Percentiles rank a stretch among this genome's conserved stretches.
Evolutionary conservation across 2,329 filamentous ascomycete genomes (phyloP).

Genomic region (Penicillium occitanis): DNA sequence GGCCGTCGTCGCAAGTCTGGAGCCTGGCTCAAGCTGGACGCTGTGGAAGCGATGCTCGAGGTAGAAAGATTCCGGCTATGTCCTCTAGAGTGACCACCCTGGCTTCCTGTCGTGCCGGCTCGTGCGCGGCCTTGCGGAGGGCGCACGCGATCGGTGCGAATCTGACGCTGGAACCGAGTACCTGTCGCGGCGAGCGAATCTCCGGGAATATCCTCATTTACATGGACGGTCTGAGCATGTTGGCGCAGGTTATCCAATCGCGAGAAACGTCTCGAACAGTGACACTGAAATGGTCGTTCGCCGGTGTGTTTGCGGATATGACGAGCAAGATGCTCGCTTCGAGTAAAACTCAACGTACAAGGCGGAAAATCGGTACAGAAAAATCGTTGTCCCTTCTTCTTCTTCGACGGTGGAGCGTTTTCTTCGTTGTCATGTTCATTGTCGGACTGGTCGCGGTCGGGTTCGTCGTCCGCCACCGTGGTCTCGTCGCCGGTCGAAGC

Average conservation of each 20-base stretch:
- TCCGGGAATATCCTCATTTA: slow-evolving; percentile 93
- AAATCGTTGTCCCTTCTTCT: slow-evolving; percentile 95
- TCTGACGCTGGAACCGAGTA: slow-evolving; percentile 87
- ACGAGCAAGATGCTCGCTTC: slow-evolving; percentile 90
- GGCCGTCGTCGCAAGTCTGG: slow-evolving; percentile 70
- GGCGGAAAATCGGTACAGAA: slow-evolving; percentile 95
- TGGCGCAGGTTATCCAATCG: slow-evolving; percentile 92
- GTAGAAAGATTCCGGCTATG: slow-evolving; percentile 83
- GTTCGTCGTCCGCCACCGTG: slow-evolving; percentile 74
- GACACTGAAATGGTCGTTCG: slow-evolving; percentile 93
- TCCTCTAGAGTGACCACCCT: slow-evolving; percentile 68
- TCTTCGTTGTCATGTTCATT: slow-evolving; percentile 54
- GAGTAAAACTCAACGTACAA: slow-evolving; percentile 90
- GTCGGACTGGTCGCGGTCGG: slow-evolving; percentile 62
- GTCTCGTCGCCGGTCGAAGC: slow-evolving; percentile 59
- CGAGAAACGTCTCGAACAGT: slow-evolving; percentile 90
- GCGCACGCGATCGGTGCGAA: slow-evolving; percentile 80
- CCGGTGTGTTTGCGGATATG: slow-evolving; percentile 99
- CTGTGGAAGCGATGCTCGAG: slow-evolving; percentile 77
- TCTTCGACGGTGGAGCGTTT: slow-evolving; percentile 71
- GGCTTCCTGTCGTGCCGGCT: slow-evolving; percentile 73
- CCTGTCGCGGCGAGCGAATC: slow-evolving; percentile 92
- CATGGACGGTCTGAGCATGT: slow-evolving; percentile 95
- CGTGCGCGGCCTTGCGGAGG: slow-evolving; percentile 68
- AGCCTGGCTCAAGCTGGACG: slow-evolving; percentile 65